Evolutionary conservation across 805 yeast species (phyloP).

Genomic region (Candida morakotiae): DNA sequence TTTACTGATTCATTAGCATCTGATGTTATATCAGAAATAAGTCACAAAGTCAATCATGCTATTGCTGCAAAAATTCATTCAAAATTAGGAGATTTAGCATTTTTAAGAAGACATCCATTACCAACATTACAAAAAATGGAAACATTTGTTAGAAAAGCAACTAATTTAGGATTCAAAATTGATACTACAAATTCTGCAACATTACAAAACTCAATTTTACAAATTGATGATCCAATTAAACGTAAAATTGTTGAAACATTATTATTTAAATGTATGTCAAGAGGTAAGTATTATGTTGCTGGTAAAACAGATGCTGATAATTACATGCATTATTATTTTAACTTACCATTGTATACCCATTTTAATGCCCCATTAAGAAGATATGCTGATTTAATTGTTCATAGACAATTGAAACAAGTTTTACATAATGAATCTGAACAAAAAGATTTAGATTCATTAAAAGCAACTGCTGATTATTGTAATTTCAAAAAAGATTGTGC

Average conservation of each 20-base stretch:
- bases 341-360: slow-evolving; percentile 84
- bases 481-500: slow-evolving; percentile 96
- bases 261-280: slow-evolving; percentile 73
- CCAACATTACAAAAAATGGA: slow-evolving; percentile 83
- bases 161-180: slow-evolving; percentile 59
- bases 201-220: slow-evolving; percentile 65
- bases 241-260: slow-evolving; percentile 77
- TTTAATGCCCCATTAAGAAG: slow-evolving; percentile 90
- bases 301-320: slow-evolving; percentile 80
- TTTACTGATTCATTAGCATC: slow-evolving; percentile 58
- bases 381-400: slow-evolving; percentile 89
- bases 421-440: slow-evolving; percentile 41
- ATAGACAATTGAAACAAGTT: slow-evolving; percentile 78
- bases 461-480: slow-evolving; percentile 86
- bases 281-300: slow-evolving; percentile 86
- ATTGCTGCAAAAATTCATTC: slow-evolving; percentile 79
- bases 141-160: slow-evolving; percentile 67
- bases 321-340: slow-evolving; percentile 75
- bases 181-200: slow-evolving; percentile 73
- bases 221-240: slow-evolving; percentile 55
- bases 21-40: slow-evolving; percentile 67
- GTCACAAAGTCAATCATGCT: slow-evolving; percentile 76
- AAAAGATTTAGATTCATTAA: slow-evolving; percentile 60
- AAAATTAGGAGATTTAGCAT: slow-evolving; percentile 72
- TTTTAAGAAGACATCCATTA: slow-evolving; percentile 81